Evolutionary conservation across 164 flowering plant species (phyloP).

Genomic region (Saururus chinensis): DNA sequence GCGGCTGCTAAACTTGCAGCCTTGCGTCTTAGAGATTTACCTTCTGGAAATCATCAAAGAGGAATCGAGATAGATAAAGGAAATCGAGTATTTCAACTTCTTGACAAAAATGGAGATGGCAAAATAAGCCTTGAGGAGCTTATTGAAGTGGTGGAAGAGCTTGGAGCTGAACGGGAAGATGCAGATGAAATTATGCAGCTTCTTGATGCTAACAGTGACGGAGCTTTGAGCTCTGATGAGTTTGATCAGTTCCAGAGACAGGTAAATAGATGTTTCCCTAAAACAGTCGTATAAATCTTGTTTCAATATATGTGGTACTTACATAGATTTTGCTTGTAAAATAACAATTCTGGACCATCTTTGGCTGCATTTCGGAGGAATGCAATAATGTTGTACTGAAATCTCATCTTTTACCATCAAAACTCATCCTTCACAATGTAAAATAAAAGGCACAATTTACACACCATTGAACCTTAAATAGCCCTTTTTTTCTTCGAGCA

Average conservation of each 20-base stretch:
- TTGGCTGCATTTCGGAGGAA: too few relatives aligned
- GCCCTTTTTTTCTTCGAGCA: too few relatives aligned
- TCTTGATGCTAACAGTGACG: constrained; percentile 88
- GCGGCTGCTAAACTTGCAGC: constrained; percentile 92
- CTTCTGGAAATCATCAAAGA: constrained; percentile 34
- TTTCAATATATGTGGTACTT: background rate
- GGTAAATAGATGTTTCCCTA: constrained; percentile 20
- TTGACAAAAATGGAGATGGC: constrained; percentile 98
- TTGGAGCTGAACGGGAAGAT: constrained; percentile 87
- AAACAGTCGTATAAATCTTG: background rate
- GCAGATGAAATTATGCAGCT: constrained; percentile 89
- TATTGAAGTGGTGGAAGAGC: constrained; percentile 90
- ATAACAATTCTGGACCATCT: too few relatives aligned
- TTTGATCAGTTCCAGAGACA: constrained; percentile 77
- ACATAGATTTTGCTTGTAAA: too few relatives aligned
- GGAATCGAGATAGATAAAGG: constrained; percentile 36
- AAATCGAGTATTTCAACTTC: constrained; percentile 57
- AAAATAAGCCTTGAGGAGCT: constrained; percentile 92
- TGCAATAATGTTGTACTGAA: too few relatives aligned
- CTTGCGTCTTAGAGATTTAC: constrained; percentile 64
- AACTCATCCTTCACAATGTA: too few relatives aligned
- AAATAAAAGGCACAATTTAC: too few relatives aligned
- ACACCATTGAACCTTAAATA: too few relatives aligned
- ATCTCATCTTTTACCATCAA: too few relatives aligned
- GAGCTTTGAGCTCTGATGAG: constrained; percentile 89